Evolutionary conservation across 495 filamentous ascomycete genomes (phyloP), one percentile per base, ranked within the genome.

Genomic region (Glonium stellatum): DNA sequence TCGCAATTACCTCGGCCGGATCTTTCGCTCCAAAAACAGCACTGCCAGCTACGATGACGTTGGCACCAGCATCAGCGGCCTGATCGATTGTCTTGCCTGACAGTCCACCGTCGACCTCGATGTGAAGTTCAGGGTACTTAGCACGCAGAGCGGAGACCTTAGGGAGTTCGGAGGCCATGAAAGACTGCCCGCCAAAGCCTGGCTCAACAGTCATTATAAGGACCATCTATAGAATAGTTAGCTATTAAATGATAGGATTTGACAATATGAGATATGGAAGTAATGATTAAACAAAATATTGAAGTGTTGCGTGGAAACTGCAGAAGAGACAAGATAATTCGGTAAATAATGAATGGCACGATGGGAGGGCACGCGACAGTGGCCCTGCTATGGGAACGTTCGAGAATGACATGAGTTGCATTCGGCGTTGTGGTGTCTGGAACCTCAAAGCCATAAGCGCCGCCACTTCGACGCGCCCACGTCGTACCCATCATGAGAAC

Each of bases 171-270:
- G 86, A 88, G 5, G 90, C 86, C 87, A 97, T 96, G 82, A 98
- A 98, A 71, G 95, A 96, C 73, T 98, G 95, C 12, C 93, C 93
- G 60, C 93, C 95, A 73, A 97, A 98, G 55, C 93, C 93, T 19
- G 93, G 93, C 73, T 98, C 84, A 19, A 98, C 93, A 9, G 93
- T 98, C 93, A 98, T 98, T 41, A 98, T 85, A 10, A 98, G 85
- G 25, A 95, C 90, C 95, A 98, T 97, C 93, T 98, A 48, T 13
- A 15, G 1, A 37, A 27, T 15, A 12, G 13, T 47, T 49, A 56
- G 52, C 27, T 21, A 31, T n/a, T 51, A 18, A 13, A 23, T 5
- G 25, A 31, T 11, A 18, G 9, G 21, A 37, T 55, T 39, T 23
- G 1, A n/a, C 8, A 15, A 55, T 10, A 13, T 54, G 18, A 31